Evolutionary conservation across 2,329 filamentous ascomycete genomes (phyloP), one percentile per base, ranked within the genome.

Genomic region (Lachnum nothofagi): DNA sequence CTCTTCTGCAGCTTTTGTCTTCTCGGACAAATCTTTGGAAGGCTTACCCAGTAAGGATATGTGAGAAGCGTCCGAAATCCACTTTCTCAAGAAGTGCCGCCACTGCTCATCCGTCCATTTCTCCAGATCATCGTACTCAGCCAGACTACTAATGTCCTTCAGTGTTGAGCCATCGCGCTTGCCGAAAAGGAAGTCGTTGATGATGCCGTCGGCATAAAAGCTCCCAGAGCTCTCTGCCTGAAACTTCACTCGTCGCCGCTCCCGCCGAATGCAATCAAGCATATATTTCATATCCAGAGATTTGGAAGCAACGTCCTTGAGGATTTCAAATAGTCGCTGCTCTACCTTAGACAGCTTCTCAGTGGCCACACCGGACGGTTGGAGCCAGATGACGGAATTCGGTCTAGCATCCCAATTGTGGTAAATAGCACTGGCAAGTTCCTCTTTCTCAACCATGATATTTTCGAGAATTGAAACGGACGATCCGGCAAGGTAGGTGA

Each of bases 381-480:
- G 85, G 62, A 98, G 84, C 77, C 85, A 89, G 49, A 97, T 88
- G 44, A 95, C 78, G 10, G 84, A 85, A 56, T 88, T 85, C 2
- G 91, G 89, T 42, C 91, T 81, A 22, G 82, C 78, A 55, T 96
- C 90, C 60, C 82, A 85, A 67, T 80, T 85, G 66, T 86, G 90
- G 42, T 83, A 83, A 9, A 97, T 83, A 5, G 85, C 88, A 68
- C 90, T 96, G 3, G 90, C 88, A 39, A 97, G 79, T 58, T 95
- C 87, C 67, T 97, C 91, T 60, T 85, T 89, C 65, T 98, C 93
- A 2, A 98, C 93, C 52, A 98, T 78, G 16, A 83, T 79, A 58
- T 97, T 97, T 63, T 97, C 91, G 5, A 98, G 73, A 1, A 98
- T 76, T 0, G 91, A 91, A 2, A 95, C 89, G 1, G 94, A 95